Conservation (phyloP, 1,284 basidiomycete genomes). For the Pterulicium gracile region DNA sequence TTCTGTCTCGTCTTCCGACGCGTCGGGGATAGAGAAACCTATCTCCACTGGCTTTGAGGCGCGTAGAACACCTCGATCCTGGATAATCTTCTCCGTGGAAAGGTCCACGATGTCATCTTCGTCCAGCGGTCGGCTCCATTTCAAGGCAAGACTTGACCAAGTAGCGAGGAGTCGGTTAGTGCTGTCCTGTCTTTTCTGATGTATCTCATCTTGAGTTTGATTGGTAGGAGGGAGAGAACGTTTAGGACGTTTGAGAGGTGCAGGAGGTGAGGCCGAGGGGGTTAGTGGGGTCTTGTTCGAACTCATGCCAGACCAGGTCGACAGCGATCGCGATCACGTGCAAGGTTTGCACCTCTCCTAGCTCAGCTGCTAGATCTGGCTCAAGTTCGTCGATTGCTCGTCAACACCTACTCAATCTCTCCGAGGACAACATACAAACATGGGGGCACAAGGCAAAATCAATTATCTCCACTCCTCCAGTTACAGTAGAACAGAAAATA, state of each 20-base stretch:
- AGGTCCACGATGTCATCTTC: constrained; percentile 72
- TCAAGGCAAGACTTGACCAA: constrained; percentile 56
- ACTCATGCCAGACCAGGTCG: too few relatives aligned
- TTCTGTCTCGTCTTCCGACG: constrained; percentile 17
- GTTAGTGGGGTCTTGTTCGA: not conserved
- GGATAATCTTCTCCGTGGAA: constrained; percentile 41
- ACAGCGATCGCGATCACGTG: not conserved
- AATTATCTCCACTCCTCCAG: too few relatives aligned
- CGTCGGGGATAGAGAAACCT: constrained; percentile 28
- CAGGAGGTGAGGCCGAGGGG: not conserved
- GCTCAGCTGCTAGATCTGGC: too few relatives aligned
- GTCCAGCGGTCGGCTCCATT: constrained; percentile 52
- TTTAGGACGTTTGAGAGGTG: not conserved
- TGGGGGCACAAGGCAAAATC: too few relatives aligned
- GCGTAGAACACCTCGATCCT: constrained; percentile 57
- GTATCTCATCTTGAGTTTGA: not conserved
- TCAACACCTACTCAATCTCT: too few relatives aligned
- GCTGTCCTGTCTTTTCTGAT: not conserved
- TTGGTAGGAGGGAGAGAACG: not conserved
- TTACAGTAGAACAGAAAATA: too few relatives aligned
- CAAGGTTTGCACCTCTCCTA: not conserved
- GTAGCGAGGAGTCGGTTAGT: constrained; percentile 38
- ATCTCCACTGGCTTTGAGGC: constrained; percentile 28
- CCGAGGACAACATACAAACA: too few relatives aligned
- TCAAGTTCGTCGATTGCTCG: too few relatives aligned